Evolutionary conservation across 2,329 filamentous ascomycete genomes (phyloP).

Genomic region (Ambrosiella xylebori): DNA sequence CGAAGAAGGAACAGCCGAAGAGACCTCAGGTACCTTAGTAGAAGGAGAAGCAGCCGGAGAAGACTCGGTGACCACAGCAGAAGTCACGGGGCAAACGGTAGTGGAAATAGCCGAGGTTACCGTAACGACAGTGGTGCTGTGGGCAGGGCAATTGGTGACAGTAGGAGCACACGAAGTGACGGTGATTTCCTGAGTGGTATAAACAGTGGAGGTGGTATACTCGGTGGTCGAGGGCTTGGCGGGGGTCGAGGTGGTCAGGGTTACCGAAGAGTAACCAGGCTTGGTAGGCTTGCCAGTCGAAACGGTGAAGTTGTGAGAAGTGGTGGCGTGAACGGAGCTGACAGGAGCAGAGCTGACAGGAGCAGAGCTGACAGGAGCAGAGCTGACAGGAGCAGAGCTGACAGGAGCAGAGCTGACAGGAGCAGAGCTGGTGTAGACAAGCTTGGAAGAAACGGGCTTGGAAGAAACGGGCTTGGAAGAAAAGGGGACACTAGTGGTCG

Average conservation of each 20-base stretch:
- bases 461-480: neutral
- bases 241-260: neutral
- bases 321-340: no score
- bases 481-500: neutral
- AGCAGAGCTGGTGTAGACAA: neutral
- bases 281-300: no score
- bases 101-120: conserved; percentile 25
- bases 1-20: neutral
- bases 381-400: no score
- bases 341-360: no score
- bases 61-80: neutral
- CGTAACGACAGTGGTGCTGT: conserved; percentile 23
- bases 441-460: no score
- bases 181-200: conserved; percentile 29
- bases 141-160: conserved; percentile 23
- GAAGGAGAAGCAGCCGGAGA: neutral
- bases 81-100: conserved; percentile 24
- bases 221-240: neutral
- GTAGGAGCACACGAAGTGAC: conserved; percentile 37
- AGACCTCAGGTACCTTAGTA: neutral
- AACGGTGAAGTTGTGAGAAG: no score
- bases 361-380: no score
- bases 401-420: no score
- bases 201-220: conserved; percentile 24
- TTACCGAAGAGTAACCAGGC: neutral